Evolutionary conservation across 345 rosid species (phyloP), one percentile per base, ranked within the genome.

Genomic region (Populus euphratica): DNA sequence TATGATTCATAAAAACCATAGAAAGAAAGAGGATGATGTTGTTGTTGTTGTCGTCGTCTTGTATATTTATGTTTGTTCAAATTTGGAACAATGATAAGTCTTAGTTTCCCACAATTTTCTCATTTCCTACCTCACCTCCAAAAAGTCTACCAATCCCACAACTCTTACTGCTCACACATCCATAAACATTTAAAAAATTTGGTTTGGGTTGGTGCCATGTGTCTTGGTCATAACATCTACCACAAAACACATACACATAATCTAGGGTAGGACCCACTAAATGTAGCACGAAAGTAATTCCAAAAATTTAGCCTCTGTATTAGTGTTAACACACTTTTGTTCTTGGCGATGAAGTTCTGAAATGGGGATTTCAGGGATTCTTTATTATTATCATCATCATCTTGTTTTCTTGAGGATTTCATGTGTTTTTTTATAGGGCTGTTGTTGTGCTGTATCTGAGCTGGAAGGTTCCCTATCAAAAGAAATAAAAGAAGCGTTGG

Each of bases 41-140:
- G 62, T 20, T 8, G 61, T 7, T 9, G 62, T 56, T 1, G 11
- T 21, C 9, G 62, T 54, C 1, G n/a, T 59, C 23, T 59, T 59
- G 4, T 10, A 12, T 44, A 44, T 44, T 44, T 44, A 44, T 41
- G 35, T 77, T 7, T 70, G 44, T 83, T 79, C 62, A 79, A 77
- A 69, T 68, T 72, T 72, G 67, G 76, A 66, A 81, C 73, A 47
- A 54, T 76, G 81, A n/a, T 9, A 9, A 52, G n/a, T n/a, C 23
- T 12, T 16, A 38, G 52, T 61, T 65, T 80, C 74, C 87, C 89
- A 79, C 89, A 79, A 84, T 31, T 83, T 78, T 79, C 85, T 80
- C 85, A 68, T 87, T 83, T 63, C 76, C 75, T 33, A 84, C 70
- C 80, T 39, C 38, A 27, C 68, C 70, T 11, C 1, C 17, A 43